Evolutionary conservation across 2,329 filamentous ascomycete species (phyloP).

Genomic region (Calonectria hongkongensis): DNA sequence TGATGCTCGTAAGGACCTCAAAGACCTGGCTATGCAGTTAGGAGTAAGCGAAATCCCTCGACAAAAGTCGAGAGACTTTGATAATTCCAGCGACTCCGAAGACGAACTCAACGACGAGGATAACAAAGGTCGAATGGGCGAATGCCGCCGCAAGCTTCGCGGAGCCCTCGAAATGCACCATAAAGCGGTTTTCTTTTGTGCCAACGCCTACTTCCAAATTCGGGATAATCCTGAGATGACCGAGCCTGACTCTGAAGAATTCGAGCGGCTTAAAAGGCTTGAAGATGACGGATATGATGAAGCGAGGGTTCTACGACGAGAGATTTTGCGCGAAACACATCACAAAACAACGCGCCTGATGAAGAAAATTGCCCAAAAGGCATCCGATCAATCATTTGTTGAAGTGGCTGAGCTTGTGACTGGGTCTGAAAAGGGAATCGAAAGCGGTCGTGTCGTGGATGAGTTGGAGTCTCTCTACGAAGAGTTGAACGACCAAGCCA

Average conservation of each 20-base stretch:
- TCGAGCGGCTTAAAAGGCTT: constrained; percentile 77
- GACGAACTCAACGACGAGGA: constrained; percentile 60
- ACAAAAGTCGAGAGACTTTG: constrained; percentile 26
- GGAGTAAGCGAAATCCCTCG: constrained; percentile 16
- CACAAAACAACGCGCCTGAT: constrained; percentile 71
- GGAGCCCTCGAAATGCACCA: constrained; percentile 87
- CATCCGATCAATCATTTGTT: constrained; percentile 73
- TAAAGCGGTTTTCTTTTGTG: constrained; percentile 88
- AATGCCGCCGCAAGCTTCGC: constrained; percentile 79
- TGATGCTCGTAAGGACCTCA: constrained; percentile 79
- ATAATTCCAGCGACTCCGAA: constrained; percentile 54
- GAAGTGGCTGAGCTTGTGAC: constrained; percentile 76
- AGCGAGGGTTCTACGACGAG: constrained; percentile 85
- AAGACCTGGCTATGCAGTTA: constrained; percentile 66
- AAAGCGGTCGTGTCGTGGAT: constrained; percentile 80
- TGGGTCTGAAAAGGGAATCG: constrained; percentile 78
- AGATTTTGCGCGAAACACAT: constrained; percentile 79
- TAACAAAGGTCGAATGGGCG: constrained; percentile 67
- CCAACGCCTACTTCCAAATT: constrained; percentile 89
- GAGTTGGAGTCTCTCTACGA: constrained; percentile 79
- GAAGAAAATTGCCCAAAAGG: constrained; percentile 74
- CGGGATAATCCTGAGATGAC: constrained; percentile 82
- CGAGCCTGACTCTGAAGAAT: constrained; percentile 79
- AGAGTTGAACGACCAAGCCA: constrained; percentile 82
- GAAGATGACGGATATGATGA: constrained; percentile 85